phyloP scores from a whole-genome alignment of 257 asterid genomes.

The Solanum rostratum region DNA sequence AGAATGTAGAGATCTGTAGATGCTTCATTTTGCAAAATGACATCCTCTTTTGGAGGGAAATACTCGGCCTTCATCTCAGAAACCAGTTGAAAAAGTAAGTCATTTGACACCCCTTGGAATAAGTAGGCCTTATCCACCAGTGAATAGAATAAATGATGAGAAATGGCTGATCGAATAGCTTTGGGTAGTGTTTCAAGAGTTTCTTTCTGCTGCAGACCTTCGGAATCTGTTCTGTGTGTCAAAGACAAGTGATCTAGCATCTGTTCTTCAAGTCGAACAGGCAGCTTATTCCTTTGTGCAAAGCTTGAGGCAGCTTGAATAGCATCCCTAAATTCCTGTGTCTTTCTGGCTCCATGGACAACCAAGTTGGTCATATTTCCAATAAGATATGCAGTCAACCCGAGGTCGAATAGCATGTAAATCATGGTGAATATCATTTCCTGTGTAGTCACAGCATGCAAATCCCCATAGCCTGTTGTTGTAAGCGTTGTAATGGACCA shows the following conservation, averaged over 20 bases:
- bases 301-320: conserved; percentile 71
- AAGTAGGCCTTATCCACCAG: conserved; percentile 57
- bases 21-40: conserved; percentile 64
- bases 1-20: conserved; percentile 59
- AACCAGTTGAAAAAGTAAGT: conserved; percentile 81
- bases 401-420: conserved; percentile 55
- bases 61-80: conserved; percentile 70
- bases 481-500: conserved; percentile 64
- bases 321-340: conserved; percentile 60
- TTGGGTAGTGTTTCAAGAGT: conserved; percentile 66
- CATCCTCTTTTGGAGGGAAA: conserved; percentile 59
- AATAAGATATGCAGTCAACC: conserved; percentile 55
- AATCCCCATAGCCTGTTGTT: conserved; percentile 67
- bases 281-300: conserved; percentile 56
- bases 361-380: conserved; percentile 90
- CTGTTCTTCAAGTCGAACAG: conserved; percentile 61
- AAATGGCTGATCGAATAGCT: conserved; percentile 64
- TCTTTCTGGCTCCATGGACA: conserved; percentile 61
- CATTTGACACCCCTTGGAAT: conserved; percentile 63
- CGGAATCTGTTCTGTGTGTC: conserved; percentile 67
- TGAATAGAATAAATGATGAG: conserved; percentile 50
- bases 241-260: conserved; percentile 74
- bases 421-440: conserved; percentile 50
- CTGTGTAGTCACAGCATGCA: conserved; percentile 41
- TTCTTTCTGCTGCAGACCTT: conserved; percentile 78